Base-by-base conservation (phyloP, 441 rosid species). In the Pelargonium myrrhifolium region DNA sequence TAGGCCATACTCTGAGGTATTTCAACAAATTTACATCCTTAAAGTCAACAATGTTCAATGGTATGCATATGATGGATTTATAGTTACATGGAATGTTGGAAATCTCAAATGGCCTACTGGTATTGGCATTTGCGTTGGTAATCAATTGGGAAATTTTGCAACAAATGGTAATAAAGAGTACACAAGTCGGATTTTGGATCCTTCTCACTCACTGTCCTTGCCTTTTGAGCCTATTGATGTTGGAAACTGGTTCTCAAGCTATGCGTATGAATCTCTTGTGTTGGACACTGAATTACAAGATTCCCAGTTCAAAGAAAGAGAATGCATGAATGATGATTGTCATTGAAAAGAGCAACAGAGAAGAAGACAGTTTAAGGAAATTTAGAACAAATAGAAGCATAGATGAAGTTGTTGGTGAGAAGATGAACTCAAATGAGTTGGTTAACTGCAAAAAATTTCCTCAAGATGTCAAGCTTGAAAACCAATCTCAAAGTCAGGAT, bases 201-300 rank as follows among this genome's bases (percentile, higher is more conserved):
- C 80, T 6, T 66, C 78, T 18, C 24, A 67, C 67, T 77, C 71
- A 0, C 62, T 64, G 15, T 68, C 84, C 7, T 62, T 58, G 18
- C 75, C 75, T 71, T 82, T 85, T 6, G 96, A 86, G 80, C 89
- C 95, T 80, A 85, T 90, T 63, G 79, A 83, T 20, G 58, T 84
- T 11, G 66, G 79, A 71, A 80, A 83, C 72, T 90, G 89, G 96
- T 86, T 83, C 74, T 49, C 55, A 15, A 49, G 55, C 55, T 49
- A 49, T 49, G 55, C 5, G 17, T 49, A 49, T 14, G 55, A 49
- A 17, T 49, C 55, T n/a, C 55, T 12, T 60, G n/a, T 78, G 21
- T 64, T 77, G 58, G 62, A 40, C 59, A 65, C 20, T 10, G 58
- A 20, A 6, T 37, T 72, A 4, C 20, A 15, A 51, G 74, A 64